Percentiles rank a stretch among this genome's conserved stretches.
Evolutionary conservation across 2,329 filamentous ascomycete genomes (phyloP).

Genomic region (Tolypocladium endophyticum): DNA sequence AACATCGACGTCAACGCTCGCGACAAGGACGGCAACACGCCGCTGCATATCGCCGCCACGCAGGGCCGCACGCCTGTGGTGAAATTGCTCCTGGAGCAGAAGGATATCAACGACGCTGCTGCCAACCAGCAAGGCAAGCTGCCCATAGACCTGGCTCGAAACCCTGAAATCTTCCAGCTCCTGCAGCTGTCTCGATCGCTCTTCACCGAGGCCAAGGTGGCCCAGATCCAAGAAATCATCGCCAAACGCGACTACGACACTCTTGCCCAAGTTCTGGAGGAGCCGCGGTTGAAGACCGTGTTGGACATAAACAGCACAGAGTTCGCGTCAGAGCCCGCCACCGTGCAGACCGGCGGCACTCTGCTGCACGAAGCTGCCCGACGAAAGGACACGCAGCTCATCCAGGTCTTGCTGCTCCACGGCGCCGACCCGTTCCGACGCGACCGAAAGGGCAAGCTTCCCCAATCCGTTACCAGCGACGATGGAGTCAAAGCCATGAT

Average conservation of each 20-base stretch:
- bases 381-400: slow-evolving; percentile 75
- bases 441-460: slow-evolving; percentile 89
- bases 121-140: slow-evolving; percentile 77
- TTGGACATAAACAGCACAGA: slow-evolving; percentile 90
- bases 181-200: slow-evolving; percentile 83
- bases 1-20: slow-evolving; percentile 76
- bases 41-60: slow-evolving; percentile 76
- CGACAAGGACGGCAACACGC: slow-evolving; percentile 90
- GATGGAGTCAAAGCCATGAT: slow-evolving; percentile 79
- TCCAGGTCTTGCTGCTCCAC: slow-evolving; percentile 82
- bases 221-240: slow-evolving; percentile 74
- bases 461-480: slow-evolving; percentile 93
- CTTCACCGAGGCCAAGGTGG: slow-evolving; percentile 78
- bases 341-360: slow-evolving; percentile 76
- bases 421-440: slow-evolving; percentile 92
- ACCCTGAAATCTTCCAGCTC: slow-evolving; percentile 90
- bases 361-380: slow-evolving; percentile 88
- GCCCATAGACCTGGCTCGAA: slow-evolving; percentile 80
- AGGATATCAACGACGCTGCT: slow-evolving; percentile 78
- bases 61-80: slow-evolving; percentile 76
- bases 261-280: slow-evolving; percentile 71
- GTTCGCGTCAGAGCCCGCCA: slow-evolving; percentile 69
- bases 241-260: slow-evolving; percentile 61
- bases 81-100: slow-evolving; percentile 70
- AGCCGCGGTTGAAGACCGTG: slow-evolving; percentile 73